Conservation (phyloP, 768 basidiomycete species). For the Hortiboletus campestris region DNA sequence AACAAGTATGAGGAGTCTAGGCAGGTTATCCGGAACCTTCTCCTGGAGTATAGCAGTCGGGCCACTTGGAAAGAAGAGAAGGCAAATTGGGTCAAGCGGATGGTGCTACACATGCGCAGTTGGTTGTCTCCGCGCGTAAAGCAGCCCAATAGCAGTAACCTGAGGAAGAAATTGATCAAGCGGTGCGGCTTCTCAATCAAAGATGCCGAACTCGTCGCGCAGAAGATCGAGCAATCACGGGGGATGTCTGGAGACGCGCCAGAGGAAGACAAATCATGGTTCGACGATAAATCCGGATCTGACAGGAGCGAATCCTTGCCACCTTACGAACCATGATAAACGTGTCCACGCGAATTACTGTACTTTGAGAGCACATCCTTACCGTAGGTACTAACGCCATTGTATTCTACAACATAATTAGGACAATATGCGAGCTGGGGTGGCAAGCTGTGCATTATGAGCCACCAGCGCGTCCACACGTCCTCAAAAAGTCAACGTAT, state of each 20-base stretch:
- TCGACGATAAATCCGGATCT: conserved; percentile 16
- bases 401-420: conserved; percentile 2
- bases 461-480: conserved; percentile 1
- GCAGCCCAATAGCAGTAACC: conserved; percentile 5
- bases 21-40: conserved; percentile 18
- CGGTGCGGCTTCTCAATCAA: conserved; percentile 22
- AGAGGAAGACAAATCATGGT: conserved; percentile 19
- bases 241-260: background rate
- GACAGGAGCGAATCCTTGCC: conserved; percentile 14
- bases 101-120: conserved; percentile 24
- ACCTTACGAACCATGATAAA: too few species aligned
- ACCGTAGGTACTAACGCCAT: background rate
- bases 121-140: conserved; percentile 20
- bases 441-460: background rate
- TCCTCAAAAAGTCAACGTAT: conserved; percentile 62
- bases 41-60: conserved; percentile 17
- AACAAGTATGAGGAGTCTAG: conserved; percentile 37
- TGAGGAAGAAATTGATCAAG: conserved; percentile 23
- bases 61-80: conserved; percentile 25
- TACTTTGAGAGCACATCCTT: background rate
- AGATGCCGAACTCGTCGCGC: conserved; percentile 19
- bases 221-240: conserved; percentile 18
- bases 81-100: conserved; percentile 25
- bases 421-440: too few species aligned
- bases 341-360: background rate